These are phyloP conservation scores for Fagus sylvatica DNA, from an alignment of 306 rosid species.

Conservation along the genomic window DNA sequence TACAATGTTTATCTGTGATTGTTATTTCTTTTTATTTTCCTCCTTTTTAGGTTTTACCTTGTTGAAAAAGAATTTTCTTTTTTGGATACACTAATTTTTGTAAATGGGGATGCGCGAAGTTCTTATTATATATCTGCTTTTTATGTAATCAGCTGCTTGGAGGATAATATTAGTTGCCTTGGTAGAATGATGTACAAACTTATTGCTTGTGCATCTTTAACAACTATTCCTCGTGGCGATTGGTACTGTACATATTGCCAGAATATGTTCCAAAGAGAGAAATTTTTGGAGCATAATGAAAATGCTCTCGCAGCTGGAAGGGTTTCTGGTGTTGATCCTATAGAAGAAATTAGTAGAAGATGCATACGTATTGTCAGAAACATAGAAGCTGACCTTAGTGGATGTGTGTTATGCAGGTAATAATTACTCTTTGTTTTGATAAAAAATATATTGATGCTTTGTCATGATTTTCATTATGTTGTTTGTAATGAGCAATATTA, in stretches of 20 bases:
- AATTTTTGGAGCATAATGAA: conserved; percentile 56
- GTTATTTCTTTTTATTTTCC: neutral
- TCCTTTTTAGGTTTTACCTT: no score
- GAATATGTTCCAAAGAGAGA: conserved; percentile 72
- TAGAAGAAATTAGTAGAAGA: conserved; percentile 80
- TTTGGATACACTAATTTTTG: neutral
- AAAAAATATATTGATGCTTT: conserved; percentile 20
- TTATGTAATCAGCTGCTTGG: conserved; percentile 7
- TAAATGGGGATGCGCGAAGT: neutral
- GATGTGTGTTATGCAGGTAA: conserved; percentile 96
- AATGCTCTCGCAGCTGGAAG: conserved; percentile 96
- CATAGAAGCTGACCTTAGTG: conserved; percentile 77
- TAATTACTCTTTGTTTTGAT: conserved; percentile 4
- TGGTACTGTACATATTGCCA: conserved; percentile 94
- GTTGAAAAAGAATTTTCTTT: neutral
- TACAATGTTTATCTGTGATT: neutral
- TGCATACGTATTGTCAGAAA: conserved; percentile 91
- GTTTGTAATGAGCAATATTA: conserved; percentile 4
- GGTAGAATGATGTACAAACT: conserved; percentile 24
- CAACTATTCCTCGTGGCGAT: conserved; percentile 72
- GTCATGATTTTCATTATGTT: conserved; percentile 13
- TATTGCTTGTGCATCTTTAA: conserved; percentile 55
- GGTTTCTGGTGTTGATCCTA: conserved; percentile 83
- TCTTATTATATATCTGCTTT: conserved; percentile 2
- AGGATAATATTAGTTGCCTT: conserved; percentile 14